phyloP scores from a whole-genome alignment of 331 rosid genomes.

The Saraca asoca region DNA sequence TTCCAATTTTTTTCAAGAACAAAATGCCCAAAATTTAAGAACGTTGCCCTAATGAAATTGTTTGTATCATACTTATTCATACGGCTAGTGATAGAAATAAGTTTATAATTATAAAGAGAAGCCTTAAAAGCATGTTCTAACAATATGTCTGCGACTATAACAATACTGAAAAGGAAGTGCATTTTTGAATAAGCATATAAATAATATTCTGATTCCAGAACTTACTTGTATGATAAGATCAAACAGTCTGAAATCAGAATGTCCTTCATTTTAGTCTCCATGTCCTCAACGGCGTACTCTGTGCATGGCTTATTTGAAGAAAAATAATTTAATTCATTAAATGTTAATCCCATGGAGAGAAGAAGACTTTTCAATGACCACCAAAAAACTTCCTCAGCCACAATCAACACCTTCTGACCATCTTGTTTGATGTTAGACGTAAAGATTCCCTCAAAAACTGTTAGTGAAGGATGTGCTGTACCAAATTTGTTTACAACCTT shows the following conservation, averaged over 20 bases:
- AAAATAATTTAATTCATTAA: constrained; percentile 39
- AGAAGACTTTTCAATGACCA: constrained; percentile 52
- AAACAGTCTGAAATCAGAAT: constrained; percentile 49
- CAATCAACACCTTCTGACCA: constrained; percentile 52
- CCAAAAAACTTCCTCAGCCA: constrained; percentile 60
- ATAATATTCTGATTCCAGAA: constrained; percentile 22
- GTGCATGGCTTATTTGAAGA: constrained; percentile 28
- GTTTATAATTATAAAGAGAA: constrained; percentile 3
- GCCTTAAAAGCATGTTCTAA: not conserved
- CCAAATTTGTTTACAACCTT: constrained; percentile 42
- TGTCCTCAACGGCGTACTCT: constrained; percentile 20
- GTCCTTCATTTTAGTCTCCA: constrained; percentile 35
- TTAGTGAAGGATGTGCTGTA: constrained; percentile 52
- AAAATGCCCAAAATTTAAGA: too few relatives aligned
- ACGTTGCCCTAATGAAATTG: too few relatives aligned
- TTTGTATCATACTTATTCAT: too few relatives aligned
- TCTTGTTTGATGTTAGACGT: constrained; percentile 35
- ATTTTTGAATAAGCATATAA: constrained; percentile 16
- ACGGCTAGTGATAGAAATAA: not conserved
- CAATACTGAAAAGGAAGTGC: not conserved
- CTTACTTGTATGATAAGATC: constrained; percentile 57
- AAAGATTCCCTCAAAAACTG: constrained; percentile 46
- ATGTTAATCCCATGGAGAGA: constrained; percentile 50
- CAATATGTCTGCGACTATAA: not conserved
- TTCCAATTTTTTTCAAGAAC: too few relatives aligned